Conservation (phyloP, 176 grass and related monocot species). For the Paspalum notatum region DNA sequence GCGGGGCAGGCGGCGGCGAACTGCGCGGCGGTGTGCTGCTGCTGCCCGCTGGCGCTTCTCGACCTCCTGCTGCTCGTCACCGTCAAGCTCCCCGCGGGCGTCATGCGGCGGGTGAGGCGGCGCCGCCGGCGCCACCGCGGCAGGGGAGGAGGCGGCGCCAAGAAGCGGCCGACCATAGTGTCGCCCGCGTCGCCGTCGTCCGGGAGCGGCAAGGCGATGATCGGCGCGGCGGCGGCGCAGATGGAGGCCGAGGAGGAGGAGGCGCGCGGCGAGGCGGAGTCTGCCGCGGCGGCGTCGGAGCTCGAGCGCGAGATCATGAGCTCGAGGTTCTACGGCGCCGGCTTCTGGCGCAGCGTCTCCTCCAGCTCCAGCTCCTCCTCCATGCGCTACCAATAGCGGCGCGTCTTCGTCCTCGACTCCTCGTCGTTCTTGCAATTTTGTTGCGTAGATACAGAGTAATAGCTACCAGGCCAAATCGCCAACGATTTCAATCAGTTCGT, state of each 20-base stretch:
- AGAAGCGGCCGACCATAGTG: background rate
- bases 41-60: slow-evolving; percentile 70
- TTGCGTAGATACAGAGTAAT: background rate
- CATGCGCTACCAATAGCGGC: slow-evolving; percentile 14
- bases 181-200: slow-evolving; percentile 27
- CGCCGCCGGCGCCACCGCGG: background rate
- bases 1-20: slow-evolving; percentile 73
- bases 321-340: slow-evolving; percentile 54
- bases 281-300: slow-evolving; percentile 25
- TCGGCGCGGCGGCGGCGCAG: background rate
- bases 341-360: slow-evolving; percentile 69
- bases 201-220: slow-evolving; percentile 50
- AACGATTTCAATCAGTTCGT: background rate
- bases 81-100: slow-evolving; percentile 40
- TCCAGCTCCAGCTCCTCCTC: slow-evolving; percentile 46
- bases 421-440: background rate
- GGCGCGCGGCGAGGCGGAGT: background rate
- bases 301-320: slow-evolving; percentile 60
- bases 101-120: slow-evolving; percentile 28
- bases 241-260: background rate
- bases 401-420: background rate
- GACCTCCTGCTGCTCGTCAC: slow-evolving; percentile 52
- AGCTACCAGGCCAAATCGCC: background rate
- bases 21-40: slow-evolving; percentile 80
- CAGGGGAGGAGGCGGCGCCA: background rate